Evolutionary conservation across 495 filamentous ascomycete genomes (phyloP).

Genomic region (Cercophora sp.): DNA sequence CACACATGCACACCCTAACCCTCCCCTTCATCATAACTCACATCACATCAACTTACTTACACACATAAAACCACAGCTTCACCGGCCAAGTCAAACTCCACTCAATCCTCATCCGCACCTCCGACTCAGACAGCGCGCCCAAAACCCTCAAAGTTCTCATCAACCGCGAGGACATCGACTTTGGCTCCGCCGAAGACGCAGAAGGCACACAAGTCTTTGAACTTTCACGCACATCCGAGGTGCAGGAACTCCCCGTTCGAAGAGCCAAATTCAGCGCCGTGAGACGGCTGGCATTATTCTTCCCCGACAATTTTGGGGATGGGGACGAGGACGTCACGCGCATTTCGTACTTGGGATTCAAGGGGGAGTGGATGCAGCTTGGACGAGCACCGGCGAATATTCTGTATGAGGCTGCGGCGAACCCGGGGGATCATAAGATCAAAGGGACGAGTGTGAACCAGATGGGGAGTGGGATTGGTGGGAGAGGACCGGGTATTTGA

Average conservation of each 20-base stretch:
- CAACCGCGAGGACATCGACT: slow-evolving; percentile 86
- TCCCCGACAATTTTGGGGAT: slow-evolving; percentile 67
- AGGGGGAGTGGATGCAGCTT: slow-evolving; percentile 84
- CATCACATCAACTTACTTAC: neutral
- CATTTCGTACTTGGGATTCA: slow-evolving; percentile 83
- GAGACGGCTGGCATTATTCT: slow-evolving; percentile 73
- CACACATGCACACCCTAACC: neutral
- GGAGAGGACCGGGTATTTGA: neutral
- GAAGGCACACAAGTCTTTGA: slow-evolving; percentile 71
- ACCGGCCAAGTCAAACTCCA: slow-evolving; percentile 90
- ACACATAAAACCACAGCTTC: slow-evolving; percentile 60
- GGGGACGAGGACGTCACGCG: slow-evolving; percentile 73
- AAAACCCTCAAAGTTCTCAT: slow-evolving; percentile 76
- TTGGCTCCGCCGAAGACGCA: slow-evolving; percentile 64
- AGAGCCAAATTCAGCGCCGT: slow-evolving; percentile 83
- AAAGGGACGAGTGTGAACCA: slow-evolving; percentile 44
- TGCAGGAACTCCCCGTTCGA: slow-evolving; percentile 79
- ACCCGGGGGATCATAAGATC: slow-evolving; percentile 74
- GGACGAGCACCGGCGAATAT: slow-evolving; percentile 79
- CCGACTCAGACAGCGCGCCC: slow-evolving; percentile 66
- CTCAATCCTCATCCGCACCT: slow-evolving; percentile 77
- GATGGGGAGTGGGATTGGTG: slow-evolving; percentile 44
- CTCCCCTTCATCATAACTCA: neutral
- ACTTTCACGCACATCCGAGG: slow-evolving; percentile 70
- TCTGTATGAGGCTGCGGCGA: slow-evolving; percentile 89